Percentiles rank a stretch among this genome's conserved stretches.
These are phyloP conservation scores for Fremontodendron californicum DNA, from an alignment of 345 rosid species.

Conservation along the genomic window DNA sequence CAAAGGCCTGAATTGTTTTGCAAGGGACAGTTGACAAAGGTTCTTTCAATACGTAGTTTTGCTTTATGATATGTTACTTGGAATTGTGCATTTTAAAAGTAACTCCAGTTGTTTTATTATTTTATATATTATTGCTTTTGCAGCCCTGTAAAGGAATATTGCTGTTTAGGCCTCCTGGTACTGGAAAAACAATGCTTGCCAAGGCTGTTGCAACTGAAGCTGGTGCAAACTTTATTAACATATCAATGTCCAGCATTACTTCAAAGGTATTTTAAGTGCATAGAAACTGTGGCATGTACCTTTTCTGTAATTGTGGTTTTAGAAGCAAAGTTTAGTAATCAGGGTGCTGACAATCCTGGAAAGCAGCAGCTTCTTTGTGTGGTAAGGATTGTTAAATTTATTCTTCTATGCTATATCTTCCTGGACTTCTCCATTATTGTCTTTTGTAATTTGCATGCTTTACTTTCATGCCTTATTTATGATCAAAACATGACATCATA, in stretches of 20 bases:
- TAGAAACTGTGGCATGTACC: background rate
- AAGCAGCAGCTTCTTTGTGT: too few species aligned
- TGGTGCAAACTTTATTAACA: slow-evolving; percentile 97
- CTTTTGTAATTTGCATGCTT: too few species aligned
- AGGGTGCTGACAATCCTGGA: too few species aligned
- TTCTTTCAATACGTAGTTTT: slow-evolving; percentile 8
- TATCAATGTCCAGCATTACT: slow-evolving; percentile 99
- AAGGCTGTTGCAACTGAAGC: slow-evolving; percentile 99
- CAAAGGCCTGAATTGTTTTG: slow-evolving; percentile 95
- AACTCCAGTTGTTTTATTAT: slow-evolving; percentile 4
- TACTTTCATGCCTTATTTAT: too few species aligned
- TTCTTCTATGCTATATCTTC: too few species aligned
- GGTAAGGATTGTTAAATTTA: too few species aligned
- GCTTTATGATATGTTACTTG: background rate
- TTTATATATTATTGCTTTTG: background rate
- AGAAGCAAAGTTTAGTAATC: too few species aligned
- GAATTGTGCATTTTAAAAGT: background rate
- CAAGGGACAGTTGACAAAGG: slow-evolving; percentile 99
- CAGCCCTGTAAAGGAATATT: slow-evolving; percentile 98
- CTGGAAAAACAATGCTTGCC: slow-evolving; percentile 99
- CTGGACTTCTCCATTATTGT: too few species aligned
- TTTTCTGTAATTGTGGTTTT: too few species aligned
- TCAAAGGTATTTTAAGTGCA: slow-evolving; percentile 59
- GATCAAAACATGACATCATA: too few species aligned
- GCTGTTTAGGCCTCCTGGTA: slow-evolving; percentile 99